These are phyloP conservation scores for Dactylellina leptospora DNA, from an alignment of 2,329 filamentous ascomycete genomes.

Conservation along the genomic window DNA sequence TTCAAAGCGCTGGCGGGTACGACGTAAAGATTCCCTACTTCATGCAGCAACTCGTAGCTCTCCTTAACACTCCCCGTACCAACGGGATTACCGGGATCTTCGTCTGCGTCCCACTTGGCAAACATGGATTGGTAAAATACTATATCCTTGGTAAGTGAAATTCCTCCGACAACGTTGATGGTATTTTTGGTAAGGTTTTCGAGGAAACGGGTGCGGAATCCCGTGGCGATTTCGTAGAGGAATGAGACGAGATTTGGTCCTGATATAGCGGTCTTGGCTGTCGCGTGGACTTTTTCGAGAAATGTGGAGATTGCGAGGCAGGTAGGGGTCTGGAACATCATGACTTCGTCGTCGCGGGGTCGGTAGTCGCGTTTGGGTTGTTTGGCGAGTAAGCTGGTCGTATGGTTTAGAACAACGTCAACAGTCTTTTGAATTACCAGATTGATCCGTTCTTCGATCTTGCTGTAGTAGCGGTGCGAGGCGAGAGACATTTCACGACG, in stretches of 20 bases:
- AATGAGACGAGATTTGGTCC: conserved; percentile 85
- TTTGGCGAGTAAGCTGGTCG: conserved; percentile 73
- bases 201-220: conserved; percentile 79
- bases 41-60: conserved; percentile 83
- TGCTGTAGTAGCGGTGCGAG: conserved; percentile 59
- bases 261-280: conserved; percentile 75
- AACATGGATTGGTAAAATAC: conserved; percentile 89
- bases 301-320: conserved; percentile 85
- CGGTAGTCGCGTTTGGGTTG: conserved; percentile 92
- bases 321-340: conserved; percentile 84
- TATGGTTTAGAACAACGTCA: conserved; percentile 79
- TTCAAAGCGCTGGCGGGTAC: conserved; percentile 68
- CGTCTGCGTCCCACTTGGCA: conserved; percentile 77
- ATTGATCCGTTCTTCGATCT: conserved; percentile 83
- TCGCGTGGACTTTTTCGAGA: conserved; percentile 72
- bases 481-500: conserved; percentile 84
- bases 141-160: conserved; percentile 96
- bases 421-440: conserved; percentile 74
- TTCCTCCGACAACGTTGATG: conserved; percentile 88
- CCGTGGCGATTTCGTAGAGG: conserved; percentile 81
- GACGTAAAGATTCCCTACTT: conserved; percentile 95
- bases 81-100: conserved; percentile 57
- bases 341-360: conserved; percentile 80
- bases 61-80: conserved; percentile 65
- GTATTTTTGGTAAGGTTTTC: conserved; percentile 95